Evolutionary conservation across 352 stramenopile genomes (phyloP).

Genomic region (Achlya hypogyna): DNA sequence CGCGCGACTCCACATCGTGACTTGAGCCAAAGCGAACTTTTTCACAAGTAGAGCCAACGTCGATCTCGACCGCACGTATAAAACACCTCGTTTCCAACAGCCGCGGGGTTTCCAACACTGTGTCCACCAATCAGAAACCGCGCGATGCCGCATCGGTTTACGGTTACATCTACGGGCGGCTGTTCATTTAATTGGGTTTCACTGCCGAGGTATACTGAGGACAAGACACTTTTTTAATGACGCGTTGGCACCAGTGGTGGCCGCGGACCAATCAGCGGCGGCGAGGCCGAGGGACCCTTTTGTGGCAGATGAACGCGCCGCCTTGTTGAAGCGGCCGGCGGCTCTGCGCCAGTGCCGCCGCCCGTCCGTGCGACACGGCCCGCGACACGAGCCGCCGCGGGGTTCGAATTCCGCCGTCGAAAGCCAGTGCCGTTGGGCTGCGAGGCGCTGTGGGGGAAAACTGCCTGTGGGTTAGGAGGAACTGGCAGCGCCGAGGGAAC

Average conservation of each 20-base stretch:
- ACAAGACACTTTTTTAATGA: not conserved
- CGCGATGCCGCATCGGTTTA: not conserved
- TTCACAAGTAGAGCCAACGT: not conserved
- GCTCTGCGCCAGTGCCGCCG: no score
- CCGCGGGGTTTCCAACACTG: not conserved
- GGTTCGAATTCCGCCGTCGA: no score
- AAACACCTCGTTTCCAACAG: not conserved
- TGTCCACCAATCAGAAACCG: not conserved
- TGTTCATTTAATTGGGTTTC: no score
- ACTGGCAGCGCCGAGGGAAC: no score
- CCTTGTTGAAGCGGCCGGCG: no score
- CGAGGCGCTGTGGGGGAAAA: no score
- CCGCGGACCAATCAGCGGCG: not conserved
- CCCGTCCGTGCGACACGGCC: no score
- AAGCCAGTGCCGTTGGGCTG: no score
- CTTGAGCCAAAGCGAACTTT: not conserved
- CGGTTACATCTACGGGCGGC: not conserved
- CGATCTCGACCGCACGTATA: not conserved
- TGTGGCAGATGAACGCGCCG: no score
- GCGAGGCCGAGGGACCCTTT: no score
- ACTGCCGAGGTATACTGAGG: not conserved
- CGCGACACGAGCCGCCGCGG: no score
- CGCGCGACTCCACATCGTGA: conserved; percentile 10
- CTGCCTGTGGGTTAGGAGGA: no score
- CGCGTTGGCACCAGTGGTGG: not conserved